phyloP scores from a whole-genome alignment of 306 rosid species.

The Medicago arabica region DNA sequence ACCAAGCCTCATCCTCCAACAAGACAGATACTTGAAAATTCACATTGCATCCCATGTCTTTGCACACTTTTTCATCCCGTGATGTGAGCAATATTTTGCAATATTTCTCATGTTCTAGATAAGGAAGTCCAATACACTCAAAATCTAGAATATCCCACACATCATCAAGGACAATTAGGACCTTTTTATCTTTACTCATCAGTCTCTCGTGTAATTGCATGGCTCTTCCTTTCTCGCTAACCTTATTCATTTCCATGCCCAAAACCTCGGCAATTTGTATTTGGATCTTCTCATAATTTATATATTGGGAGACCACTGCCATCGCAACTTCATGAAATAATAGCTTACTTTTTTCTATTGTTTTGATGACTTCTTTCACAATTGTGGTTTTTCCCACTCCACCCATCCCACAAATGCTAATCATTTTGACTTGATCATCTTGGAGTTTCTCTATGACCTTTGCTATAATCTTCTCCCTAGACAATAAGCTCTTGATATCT shows the following conservation, averaged over 20 bases:
- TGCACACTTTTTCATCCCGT: neutral
- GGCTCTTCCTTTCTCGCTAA: neutral
- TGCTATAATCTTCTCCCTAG: neutral
- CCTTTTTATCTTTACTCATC: neutral
- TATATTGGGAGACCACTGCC: neutral
- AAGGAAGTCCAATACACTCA: neutral
- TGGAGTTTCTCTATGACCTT: neutral
- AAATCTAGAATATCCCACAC: neutral
- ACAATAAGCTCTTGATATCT: neutral
- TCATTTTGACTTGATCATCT: neutral
- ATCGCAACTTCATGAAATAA: neutral
- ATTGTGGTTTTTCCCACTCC: neutral
- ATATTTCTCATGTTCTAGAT: neutral
- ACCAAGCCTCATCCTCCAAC: neutral
- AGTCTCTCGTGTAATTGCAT: too few species aligned
- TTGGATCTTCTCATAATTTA: neutral
- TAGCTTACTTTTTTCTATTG: neutral
- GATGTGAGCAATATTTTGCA: neutral
- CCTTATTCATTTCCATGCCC: neutral
- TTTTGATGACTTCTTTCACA: neutral
- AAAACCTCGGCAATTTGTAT: neutral
- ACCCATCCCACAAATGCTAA: constrained; percentile 2
- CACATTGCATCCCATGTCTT: neutral
- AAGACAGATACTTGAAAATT: neutral
- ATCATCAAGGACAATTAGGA: neutral